Conservation (phyloP, 2,329 filamentous ascomycete genomes). For the Aureobasidium namibiae region DNA sequence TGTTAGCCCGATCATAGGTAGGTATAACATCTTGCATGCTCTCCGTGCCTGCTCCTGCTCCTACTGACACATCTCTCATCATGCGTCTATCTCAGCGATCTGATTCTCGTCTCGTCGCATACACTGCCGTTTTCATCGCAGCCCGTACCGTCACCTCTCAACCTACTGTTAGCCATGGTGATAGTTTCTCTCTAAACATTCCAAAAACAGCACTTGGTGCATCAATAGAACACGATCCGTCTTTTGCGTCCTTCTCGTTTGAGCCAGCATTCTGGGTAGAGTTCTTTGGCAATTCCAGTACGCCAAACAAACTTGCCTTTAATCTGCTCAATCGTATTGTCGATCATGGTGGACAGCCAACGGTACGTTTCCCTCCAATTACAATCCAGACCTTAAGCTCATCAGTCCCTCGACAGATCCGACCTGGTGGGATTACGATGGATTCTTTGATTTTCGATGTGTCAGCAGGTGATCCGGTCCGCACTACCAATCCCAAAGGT, state of each 20-base stretch:
- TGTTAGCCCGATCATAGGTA: background rate
- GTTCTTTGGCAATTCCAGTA: slow-evolving; percentile 23
- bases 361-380: background rate
- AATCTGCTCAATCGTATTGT: slow-evolving; percentile 20
- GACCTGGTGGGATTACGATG: slow-evolving; percentile 25
- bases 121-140: background rate
- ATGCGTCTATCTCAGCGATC: background rate
- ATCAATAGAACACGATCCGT: slow-evolving; percentile 21
- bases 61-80: background rate
- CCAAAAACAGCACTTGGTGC: slow-evolving; percentile 15
- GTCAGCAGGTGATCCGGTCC: slow-evolving; percentile 18
- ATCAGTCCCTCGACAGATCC: slow-evolving; percentile 14
- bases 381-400: background rate
- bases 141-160: background rate
- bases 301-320: slow-evolving; percentile 22
- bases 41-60: too few species aligned
- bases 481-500: slow-evolving; percentile 20
- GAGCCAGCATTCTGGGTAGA: slow-evolving; percentile 26
- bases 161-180: background rate
- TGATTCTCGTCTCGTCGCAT: background rate
- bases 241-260: slow-evolving; percentile 23
- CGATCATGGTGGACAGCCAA: slow-evolving; percentile 22
- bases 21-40: background rate
- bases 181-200: background rate
- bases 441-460: slow-evolving; percentile 24